Percentiles rank a stretch among this genome's conserved stretches.
Conservation (phyloP, 2,329 filamentous ascomycete species). For the Aspergillus japonicus region DNA sequence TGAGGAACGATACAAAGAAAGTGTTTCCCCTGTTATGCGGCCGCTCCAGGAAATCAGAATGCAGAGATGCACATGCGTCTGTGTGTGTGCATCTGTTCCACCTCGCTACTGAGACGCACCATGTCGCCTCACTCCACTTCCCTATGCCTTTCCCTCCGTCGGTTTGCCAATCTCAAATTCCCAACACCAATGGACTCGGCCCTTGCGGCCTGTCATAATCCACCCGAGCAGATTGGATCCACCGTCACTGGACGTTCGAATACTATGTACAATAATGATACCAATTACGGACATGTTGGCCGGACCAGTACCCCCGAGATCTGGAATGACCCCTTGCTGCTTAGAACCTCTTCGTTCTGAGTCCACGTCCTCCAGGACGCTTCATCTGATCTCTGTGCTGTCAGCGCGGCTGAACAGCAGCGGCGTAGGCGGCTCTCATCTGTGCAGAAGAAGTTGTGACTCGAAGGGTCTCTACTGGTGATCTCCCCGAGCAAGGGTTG, state of each 20-base stretch:
- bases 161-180: conserved; percentile 10
- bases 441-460: neutral
- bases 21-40: neutral
- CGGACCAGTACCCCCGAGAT: neutral
- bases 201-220: conserved; percentile 13
- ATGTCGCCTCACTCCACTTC: conserved; percentile 9
- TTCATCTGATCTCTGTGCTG: neutral
- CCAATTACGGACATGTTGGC: neutral
- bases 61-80: neutral
- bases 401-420: neutral
- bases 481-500: neutral
- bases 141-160: neutral
- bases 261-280: neutral
- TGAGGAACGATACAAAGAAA: neutral
- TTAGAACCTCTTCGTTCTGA: neutral
- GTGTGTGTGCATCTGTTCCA: conserved; percentile 9
- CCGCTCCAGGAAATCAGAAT: conserved; percentile 1
- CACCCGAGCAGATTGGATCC: conserved; percentile 5
- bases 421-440: neutral
- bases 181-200: conserved; percentile 4
- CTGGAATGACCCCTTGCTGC: conserved; percentile 9
- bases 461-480: neutral
- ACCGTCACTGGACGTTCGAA: conserved; percentile 1
- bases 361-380: neutral
- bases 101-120: conserved; percentile 13